phyloP scores from a whole-genome alignment of 1,139 yeast genomes.

The Hansenula lynferdii region DNA sequence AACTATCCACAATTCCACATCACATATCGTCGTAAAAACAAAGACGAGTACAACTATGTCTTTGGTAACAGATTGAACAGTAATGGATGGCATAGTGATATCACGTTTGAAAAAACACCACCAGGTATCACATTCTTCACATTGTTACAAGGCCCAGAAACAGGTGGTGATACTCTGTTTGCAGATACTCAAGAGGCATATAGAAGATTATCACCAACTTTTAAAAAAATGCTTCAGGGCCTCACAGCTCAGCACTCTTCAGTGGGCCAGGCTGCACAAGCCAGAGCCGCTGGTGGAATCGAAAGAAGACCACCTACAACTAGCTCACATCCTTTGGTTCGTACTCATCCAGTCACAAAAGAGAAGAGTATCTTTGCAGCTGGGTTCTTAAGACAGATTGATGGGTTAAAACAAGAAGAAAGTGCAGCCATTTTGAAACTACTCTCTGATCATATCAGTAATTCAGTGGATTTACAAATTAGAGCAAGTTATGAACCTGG shows the following conservation, averaged over 20 bases:
- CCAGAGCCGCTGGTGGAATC: constrained; percentile 50
- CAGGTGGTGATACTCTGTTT: constrained; percentile 79
- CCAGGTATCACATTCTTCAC: constrained; percentile 63
- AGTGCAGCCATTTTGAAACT: constrained; percentile 50
- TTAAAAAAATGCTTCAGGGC: constrained; percentile 50
- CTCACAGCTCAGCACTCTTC: constrained; percentile 66
- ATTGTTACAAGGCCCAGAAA: constrained; percentile 54
- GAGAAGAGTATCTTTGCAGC: constrained; percentile 56
- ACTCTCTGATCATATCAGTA: constrained; percentile 45
- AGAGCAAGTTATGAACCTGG: constrained; percentile 54
- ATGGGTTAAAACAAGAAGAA: constrained; percentile 63
- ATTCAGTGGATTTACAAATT: constrained; percentile 47
- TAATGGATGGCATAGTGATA: constrained; percentile 63
- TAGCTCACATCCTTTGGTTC: constrained; percentile 59
- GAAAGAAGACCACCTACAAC: constrained; percentile 60
- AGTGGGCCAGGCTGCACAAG: constrained; percentile 57
- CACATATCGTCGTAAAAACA: constrained; percentile 50
- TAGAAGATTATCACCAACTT: constrained; percentile 58
- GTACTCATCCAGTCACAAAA: constrained; percentile 66
- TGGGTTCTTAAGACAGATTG: constrained; percentile 56
- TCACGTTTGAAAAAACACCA: constrained; percentile 66
- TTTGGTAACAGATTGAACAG: constrained; percentile 33
- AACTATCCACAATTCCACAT: constrained; percentile 57
- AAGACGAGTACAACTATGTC: constrained; percentile 30
- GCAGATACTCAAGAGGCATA: constrained; percentile 63